Conservation (phyloP, 257 asterid species). For the Schizonepeta tenuifolia region DNA sequence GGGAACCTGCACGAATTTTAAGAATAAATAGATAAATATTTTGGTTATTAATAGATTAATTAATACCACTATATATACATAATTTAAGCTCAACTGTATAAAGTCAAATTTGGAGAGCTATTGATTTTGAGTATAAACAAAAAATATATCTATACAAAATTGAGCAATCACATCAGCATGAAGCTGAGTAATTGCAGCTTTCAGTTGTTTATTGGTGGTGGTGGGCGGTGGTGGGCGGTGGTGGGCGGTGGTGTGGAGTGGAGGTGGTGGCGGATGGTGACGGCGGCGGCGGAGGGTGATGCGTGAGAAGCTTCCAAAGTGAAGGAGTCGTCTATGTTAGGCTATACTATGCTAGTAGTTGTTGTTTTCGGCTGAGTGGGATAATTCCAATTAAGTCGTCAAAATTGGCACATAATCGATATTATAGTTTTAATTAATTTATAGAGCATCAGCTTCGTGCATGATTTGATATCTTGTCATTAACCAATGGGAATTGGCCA, state of each 20-base stretch:
- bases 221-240: not conserved
- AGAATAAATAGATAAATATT: no score
- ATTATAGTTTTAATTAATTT: no score
- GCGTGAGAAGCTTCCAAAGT: conserved; percentile 27
- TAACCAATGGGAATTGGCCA: not conserved
- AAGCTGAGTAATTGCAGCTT: not conserved
- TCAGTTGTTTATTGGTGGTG: not conserved
- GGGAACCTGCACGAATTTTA: no score
- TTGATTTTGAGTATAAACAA: not conserved
- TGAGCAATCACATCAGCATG: not conserved
- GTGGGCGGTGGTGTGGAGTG: conserved; percentile 13
- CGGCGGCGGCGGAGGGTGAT: conserved; percentile 2
- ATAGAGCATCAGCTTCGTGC: conserved; percentile 8
- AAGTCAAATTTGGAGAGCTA: not conserved
- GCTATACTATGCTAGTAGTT: not conserved
- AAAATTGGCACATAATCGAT: conserved; percentile 11
- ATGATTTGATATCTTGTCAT: conserved; percentile 4
- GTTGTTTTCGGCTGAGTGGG: not conserved
- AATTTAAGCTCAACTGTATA: no score
- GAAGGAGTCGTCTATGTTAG: not conserved
- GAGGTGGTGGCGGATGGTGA: conserved; percentile 8
- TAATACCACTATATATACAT: no score
- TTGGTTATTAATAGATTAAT: no score
- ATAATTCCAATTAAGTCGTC: conserved; percentile 29
- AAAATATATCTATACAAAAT: not conserved